Evolutionary conservation across 306 rosid genomes (phyloP), one percentile per base, ranked within the genome.

Genomic region (Nissolia schottii): DNA sequence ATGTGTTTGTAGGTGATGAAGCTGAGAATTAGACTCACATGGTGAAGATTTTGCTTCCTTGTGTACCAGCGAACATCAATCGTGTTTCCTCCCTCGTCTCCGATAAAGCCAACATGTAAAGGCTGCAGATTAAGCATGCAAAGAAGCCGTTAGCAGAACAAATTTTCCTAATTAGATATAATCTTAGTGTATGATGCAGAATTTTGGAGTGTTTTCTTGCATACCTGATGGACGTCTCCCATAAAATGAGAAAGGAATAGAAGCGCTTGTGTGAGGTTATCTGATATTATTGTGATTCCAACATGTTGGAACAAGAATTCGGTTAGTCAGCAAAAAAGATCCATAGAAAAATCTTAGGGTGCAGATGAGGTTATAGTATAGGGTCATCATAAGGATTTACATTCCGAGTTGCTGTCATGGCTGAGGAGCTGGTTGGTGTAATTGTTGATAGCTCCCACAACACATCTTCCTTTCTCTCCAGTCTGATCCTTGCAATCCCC

Each of bases 221-320:
- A 34, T 70, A 80, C 84, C 96, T 94, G 98, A 86, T 94, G 98
- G 56, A 94, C 83, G 60, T 94, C 98, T 75, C 98, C 98, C 54
- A 89, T 70, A 46, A 87, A 94, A 80, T 94, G 98, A 49, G 98
- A 82, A 48, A 89, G 96, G 78, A 91, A 94, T 0, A 87, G 71
- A 54, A 94, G 90, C n/a, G 97, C 91, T 73, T 94, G 91, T 7
- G 98, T 87, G 75, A 94, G 95, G 77, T 94, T 94, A 69, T 87
- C 98, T 94, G 83, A 28, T 49, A 32, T 45, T 49, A 32, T 45
- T 45, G 18, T 59, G 15, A 77, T 28, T 45, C 64, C 51, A 57
- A 15, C 19, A 68, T 49, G 13, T 41, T 34, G 8, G 29, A 67
- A 32, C 70, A 38, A 56, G 9, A 70, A 67, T 46, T 71, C 61